These are phyloP conservation scores for Pseudotsuga menziesii DNA, from an alignment of 75 land plant species.

Conservation along the genomic window DNA sequence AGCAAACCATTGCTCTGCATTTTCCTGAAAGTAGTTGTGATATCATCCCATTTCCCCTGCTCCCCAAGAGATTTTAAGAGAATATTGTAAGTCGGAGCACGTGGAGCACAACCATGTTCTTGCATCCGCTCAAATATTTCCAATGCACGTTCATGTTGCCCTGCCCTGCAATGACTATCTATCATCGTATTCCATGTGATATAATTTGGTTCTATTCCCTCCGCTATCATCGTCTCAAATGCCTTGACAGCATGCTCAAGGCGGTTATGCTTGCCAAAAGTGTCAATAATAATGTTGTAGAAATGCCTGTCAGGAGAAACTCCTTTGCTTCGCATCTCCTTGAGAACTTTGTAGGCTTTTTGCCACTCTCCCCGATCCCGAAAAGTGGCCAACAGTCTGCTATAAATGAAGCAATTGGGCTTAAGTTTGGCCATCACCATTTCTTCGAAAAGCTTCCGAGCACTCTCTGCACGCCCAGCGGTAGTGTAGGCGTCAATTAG, in stretches of 20 bases:
- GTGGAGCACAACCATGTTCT: constrained; percentile 60
- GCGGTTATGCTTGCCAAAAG: constrained; percentile 75
- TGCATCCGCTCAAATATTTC: constrained; percentile 65
- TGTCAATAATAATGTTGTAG: constrained; percentile 87
- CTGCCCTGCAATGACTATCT: constrained; percentile 67
- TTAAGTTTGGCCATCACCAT: constrained; percentile 56
- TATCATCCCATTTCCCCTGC: constrained; percentile 66
- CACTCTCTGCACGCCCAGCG: constrained; percentile 78
- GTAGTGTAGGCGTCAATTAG: constrained; percentile 71
- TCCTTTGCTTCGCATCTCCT: constrained; percentile 67
- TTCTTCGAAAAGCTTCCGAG: constrained; percentile 52
- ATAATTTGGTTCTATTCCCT: constrained; percentile 69
- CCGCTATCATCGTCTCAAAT: constrained; percentile 65
- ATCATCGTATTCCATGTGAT: constrained; percentile 93
- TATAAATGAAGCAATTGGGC: constrained; percentile 71
- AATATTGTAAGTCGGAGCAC: constrained; percentile 78
- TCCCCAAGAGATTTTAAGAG: constrained; percentile 74
- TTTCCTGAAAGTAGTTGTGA: constrained; percentile 43
- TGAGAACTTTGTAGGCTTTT: constrained; percentile 55
- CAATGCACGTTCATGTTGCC: constrained; percentile 41
- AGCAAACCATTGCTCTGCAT: constrained; percentile 76
- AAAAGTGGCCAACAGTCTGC: constrained; percentile 64
- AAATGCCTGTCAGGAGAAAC: constrained; percentile 71
- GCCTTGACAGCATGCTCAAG: constrained; percentile 59
- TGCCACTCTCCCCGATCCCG: constrained; percentile 82